Percentiles rank a stretch among this genome's conserved stretches.
These are phyloP conservation scores for Fusarium pseudocircinatum DNA, from an alignment of 2,329 filamentous ascomycete genomes.

Conservation along the genomic window DNA sequence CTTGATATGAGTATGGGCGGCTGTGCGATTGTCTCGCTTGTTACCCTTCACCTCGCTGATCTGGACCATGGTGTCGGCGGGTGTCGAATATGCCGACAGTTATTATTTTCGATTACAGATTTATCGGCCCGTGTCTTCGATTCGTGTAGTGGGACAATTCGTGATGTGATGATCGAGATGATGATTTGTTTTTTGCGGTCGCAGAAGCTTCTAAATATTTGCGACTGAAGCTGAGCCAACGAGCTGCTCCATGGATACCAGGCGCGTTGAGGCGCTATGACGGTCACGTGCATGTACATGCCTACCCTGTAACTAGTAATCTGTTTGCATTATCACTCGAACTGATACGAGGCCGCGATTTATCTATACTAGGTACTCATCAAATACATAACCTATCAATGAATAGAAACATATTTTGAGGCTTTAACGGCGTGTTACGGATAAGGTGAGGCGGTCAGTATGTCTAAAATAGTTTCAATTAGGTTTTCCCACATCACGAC, in stretches of 20 bases:
- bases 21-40: slow-evolving; percentile 93
- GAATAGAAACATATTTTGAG: too few relatives aligned
- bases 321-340: neutral
- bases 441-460: neutral
- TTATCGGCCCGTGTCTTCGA: slow-evolving; percentile 6
- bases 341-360: neutral
- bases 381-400: neutral
- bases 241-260: slow-evolving; percentile 31
- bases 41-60: slow-evolving; percentile 96
- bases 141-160: slow-evolving; percentile 2
- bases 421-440: neutral
- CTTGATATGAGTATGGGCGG: slow-evolving; percentile 97
- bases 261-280: slow-evolving; percentile 41
- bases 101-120: neutral
- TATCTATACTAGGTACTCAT: neutral
- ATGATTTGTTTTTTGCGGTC: slow-evolving; percentile 28
- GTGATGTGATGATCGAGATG: slow-evolving; percentile 13
- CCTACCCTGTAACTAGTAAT: slow-evolving; percentile 18
- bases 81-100: slow-evolving; percentile 31
- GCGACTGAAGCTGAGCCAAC: slow-evolving; percentile 46
- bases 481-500: neutral
- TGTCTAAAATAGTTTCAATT: neutral
- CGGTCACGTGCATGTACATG: slow-evolving; percentile 41
- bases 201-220: slow-evolving; percentile 48
- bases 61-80: slow-evolving; percentile 74